Percentiles rank a stretch among this genome's conserved stretches.
Conservation (phyloP, 176 grass and related monocot genomes). For the Carex myosuroides region DNA sequence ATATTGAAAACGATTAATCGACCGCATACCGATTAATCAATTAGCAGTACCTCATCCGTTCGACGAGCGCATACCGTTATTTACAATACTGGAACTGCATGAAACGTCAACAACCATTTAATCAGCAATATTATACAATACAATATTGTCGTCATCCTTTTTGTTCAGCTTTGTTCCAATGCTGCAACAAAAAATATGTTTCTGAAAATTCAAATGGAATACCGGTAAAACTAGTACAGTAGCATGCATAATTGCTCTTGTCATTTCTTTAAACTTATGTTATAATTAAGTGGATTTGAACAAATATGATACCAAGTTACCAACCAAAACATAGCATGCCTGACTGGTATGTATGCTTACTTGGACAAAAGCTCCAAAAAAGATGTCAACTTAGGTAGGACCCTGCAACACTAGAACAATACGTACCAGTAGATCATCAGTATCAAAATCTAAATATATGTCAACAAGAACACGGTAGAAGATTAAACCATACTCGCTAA, state of each 20-base stretch:
- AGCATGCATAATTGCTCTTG: not conserved
- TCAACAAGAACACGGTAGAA: conserved; percentile 73
- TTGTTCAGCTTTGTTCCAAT: not conserved
- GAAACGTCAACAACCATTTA: conserved; percentile 83
- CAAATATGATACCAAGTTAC: not conserved
- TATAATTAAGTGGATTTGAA: not conserved
- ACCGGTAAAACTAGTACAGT: not conserved
- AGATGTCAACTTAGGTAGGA: not conserved
- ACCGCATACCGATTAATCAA: too few relatives aligned
- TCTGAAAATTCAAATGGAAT: not conserved
- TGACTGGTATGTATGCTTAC: not conserved
- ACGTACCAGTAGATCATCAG: not conserved
- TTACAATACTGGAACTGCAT: too few relatives aligned
- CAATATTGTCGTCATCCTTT: not conserved
- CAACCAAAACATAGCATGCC: not conserved
- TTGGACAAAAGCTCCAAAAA: not conserved
- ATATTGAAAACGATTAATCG: too few relatives aligned
- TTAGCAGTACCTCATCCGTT: too few relatives aligned
- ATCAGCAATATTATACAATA: conserved; percentile 32
- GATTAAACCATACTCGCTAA: conserved; percentile 95
- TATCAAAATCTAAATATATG: conserved; percentile 26
- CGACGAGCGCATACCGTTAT: too few relatives aligned
- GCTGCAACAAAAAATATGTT: not conserved
- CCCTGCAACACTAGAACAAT: not conserved
- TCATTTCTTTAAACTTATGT: not conserved